Conservation (phyloP, 306 rosid genomes). For the Prinsepia uniflora region DNA sequence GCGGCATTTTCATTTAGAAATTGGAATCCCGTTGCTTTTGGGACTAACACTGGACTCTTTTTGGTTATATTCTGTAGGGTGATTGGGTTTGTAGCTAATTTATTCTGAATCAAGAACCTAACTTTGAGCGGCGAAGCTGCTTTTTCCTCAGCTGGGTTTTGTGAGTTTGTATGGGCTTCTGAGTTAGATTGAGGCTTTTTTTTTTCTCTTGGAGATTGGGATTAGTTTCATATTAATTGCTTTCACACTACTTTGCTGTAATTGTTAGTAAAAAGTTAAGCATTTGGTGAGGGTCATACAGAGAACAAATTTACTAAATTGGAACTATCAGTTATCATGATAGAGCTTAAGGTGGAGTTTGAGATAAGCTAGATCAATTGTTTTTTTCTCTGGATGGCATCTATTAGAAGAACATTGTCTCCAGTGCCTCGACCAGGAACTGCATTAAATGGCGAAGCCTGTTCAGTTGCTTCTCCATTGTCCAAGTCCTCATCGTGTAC, state of each 20-base stretch:
- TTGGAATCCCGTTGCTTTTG: slow-evolving; percentile 9
- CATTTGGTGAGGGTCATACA: not conserved
- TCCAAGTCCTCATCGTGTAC: slow-evolving; percentile 59
- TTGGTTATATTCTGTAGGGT: slow-evolving; percentile 12
- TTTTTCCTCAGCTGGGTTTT: slow-evolving; percentile 15
- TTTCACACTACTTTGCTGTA: not conserved
- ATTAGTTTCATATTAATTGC: slow-evolving; percentile 4
- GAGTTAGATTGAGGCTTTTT: not conserved
- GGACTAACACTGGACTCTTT: slow-evolving; percentile 22
- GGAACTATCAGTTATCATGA: not conserved
- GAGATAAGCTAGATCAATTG: slow-evolving; percentile 22
- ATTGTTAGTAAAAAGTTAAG: not conserved
- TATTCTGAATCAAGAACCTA: slow-evolving; percentile 8
- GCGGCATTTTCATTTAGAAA: not conserved
- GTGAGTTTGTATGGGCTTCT: not conserved
- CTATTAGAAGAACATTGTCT: slow-evolving; percentile 77
- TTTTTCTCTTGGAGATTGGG: not conserved
- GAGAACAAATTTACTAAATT: not conserved
- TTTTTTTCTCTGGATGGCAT: slow-evolving; percentile 48
- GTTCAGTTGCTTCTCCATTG: slow-evolving; percentile 72
- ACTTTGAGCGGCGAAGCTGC: slow-evolving; percentile 5
- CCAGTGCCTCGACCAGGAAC: slow-evolving; percentile 67
- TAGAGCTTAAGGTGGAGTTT: slow-evolving; percentile 7
- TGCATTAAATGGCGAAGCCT: slow-evolving; percentile 47
- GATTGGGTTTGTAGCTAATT: slow-evolving; percentile 10